Base-by-base conservation (phyloP, 164 flowering plant species). In the Houttuynia cordata region DNA sequence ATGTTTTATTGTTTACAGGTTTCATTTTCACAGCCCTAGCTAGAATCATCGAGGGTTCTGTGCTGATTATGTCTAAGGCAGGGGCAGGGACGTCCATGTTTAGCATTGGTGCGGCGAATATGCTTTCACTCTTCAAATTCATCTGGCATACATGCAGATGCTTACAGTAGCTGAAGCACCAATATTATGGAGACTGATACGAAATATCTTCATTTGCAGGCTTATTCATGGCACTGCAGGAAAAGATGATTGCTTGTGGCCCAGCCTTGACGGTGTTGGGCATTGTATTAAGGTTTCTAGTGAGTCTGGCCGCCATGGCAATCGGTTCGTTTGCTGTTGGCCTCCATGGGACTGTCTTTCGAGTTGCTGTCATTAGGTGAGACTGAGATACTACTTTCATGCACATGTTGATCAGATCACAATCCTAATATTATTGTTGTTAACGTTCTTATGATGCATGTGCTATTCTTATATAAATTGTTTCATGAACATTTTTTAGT, bases 51-150 rank as follows among this genome's bases (percentile, higher is more conserved):
- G 87, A 87, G 39, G 84, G 79, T 17, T 85, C 83, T 1, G 53
- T 87, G 39, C 61, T 73, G 60, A 74, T 87, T 40, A 73, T 87
- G 84, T 79, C 96, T 42, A 83, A 37, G 65, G 87, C 89, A n/a
- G 91, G 91, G 30, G 70, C 78, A 7, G 96, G 96, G 56, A 82
- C 80, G 49, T 84, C 96, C 63, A 86, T 86, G 91, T 87, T 87
- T 67, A 83, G 77, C 60, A 79, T 87, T 84, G 95, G 95, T 87
- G 60, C 68, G 19, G n/a, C n/a, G n/a, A 56, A 23, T 39, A 10
- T 24, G 5, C 14, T 45, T 45, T 45, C 12, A 17, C 17, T 45
- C 17, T 45, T 45, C 17, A 2, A n/a, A n/a, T n/a, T n/a, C n/a
- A n/a, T n/a, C n/a, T n/a, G n/a, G n/a, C n/a, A n/a, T n/a, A n/a